phyloP scores from a whole-genome alignment of 1,284 basidiomycete species.

The Xanthoconium separans region DNA sequence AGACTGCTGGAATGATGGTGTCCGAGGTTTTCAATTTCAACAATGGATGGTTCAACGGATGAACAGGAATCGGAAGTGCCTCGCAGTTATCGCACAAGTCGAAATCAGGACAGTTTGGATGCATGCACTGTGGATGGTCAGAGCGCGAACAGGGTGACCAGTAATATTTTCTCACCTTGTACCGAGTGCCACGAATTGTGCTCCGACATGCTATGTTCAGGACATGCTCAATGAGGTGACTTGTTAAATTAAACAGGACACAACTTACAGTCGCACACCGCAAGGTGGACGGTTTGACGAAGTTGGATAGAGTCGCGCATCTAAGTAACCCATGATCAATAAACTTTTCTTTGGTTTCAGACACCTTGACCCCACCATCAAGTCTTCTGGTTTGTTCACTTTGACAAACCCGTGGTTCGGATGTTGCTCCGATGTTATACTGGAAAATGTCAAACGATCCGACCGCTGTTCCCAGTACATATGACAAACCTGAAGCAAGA shows the following conservation, averaged over 20 bases:
- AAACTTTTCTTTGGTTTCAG: neutral
- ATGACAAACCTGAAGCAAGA: slow-evolving; percentile 60
- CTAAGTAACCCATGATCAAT: slow-evolving; percentile 17
- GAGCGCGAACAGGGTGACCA: neutral
- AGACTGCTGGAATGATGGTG: slow-evolving; percentile 52
- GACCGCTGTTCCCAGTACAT: neutral
- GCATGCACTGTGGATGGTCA: slow-evolving; percentile 63
- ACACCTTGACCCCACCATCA: slow-evolving; percentile 41
- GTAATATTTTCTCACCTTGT: slow-evolving; percentile 51
- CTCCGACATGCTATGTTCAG: slow-evolving; percentile 46
- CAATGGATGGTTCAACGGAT: slow-evolving; percentile 74
- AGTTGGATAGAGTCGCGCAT: slow-evolving; percentile 19
- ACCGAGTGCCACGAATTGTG: slow-evolving; percentile 62
- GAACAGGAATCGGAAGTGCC: slow-evolving; percentile 73
- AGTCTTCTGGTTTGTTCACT: slow-evolving; percentile 55
- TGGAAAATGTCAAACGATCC: slow-evolving; percentile 24
- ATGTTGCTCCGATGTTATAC: slow-evolving; percentile 71
- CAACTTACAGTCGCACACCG: slow-evolving; percentile 51
- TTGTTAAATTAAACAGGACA: neutral
- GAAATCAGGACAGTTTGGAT: slow-evolving; percentile 77
- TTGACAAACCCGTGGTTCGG: slow-evolving; percentile 77
- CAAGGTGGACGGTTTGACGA: slow-evolving; percentile 39
- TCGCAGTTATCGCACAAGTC: slow-evolving; percentile 85
- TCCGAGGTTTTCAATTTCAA: slow-evolving; percentile 70
- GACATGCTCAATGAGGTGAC: neutral